phyloP scores from a whole-genome alignment of 805 yeast species.

The Spathaspora gorwiae region DNA sequence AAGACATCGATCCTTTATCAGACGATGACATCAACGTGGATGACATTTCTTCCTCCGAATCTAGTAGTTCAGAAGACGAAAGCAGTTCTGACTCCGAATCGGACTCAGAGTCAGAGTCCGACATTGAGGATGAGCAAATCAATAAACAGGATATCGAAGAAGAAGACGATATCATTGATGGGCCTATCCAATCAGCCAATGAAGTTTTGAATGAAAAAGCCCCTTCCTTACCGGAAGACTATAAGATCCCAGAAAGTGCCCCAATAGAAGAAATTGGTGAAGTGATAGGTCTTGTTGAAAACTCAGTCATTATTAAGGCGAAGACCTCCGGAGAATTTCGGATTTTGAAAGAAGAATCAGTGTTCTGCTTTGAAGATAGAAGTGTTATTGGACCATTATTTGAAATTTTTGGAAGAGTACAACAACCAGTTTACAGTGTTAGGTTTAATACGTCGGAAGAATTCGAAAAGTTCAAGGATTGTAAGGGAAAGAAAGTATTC shows the following conservation, averaged over 20 bases:
- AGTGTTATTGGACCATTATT: conserved; percentile 69
- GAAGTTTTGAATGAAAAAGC: conserved; percentile 69
- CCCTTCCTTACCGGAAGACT: conserved; percentile 63
- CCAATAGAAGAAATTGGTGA: conserved; percentile 71
- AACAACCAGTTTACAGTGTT: conserved; percentile 76
- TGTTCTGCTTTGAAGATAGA: conserved; percentile 72
- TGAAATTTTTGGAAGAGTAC: conserved; percentile 87
- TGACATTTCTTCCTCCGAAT: conserved; percentile 10
- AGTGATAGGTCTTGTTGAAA: conserved; percentile 65
- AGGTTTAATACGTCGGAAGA: conserved; percentile 53
- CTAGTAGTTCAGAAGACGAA: conserved; percentile 2
- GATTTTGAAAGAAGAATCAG: conserved; percentile 73
- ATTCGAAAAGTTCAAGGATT: conserved; percentile 41
- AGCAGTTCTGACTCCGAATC: conserved; percentile 11
- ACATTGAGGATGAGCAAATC: conserved; percentile 33
- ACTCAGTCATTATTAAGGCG: conserved; percentile 68
- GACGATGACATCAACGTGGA: conserved; percentile 26
- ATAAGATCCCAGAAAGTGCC: conserved; percentile 52
- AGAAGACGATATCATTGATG: conserved; percentile 42
- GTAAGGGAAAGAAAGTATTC: conserved; percentile 55
- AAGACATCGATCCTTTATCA: conserved; percentile 12
- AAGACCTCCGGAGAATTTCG: conserved; percentile 76
- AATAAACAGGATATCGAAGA: conserved; percentile 58
- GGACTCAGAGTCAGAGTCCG: conserved; percentile 15
- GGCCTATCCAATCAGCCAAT: conserved; percentile 75